Base-by-base conservation (phyloP, 2,329 filamentous ascomycete species). In the Fusarium guadeloupense region DNA sequence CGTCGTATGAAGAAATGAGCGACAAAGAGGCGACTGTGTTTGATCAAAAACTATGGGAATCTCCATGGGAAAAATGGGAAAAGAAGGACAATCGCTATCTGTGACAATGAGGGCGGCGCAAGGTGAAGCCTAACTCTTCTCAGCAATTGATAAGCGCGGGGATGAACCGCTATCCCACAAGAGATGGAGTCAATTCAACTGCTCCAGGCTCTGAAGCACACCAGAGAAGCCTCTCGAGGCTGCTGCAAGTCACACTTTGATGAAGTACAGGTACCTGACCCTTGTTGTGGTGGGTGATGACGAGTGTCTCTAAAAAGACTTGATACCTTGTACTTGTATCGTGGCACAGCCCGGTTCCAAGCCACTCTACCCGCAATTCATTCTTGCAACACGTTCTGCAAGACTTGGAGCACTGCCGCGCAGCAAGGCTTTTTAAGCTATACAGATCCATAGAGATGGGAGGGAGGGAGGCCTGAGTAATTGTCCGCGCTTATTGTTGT, bases 221-320 rank as follows among this genome's bases (percentile, higher is more conserved):
- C 51, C 44, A 37, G 45, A 19, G 43, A 41, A 54, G 14, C 28
- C 40, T 39, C 49, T 64, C 38, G 26, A 48, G 59, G 25, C 59
- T 56, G 17, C 45, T 41, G 47, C 45, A 48, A 69, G 63, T 69
- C 65, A 67, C 62, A 48, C 55, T 47, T 40, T 50, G 30, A 48
- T 31, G 34, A 70, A 52, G 71, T 73, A 73, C 67, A 57, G 66
- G 59, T 73, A 73, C 71, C 52, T 59, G 58, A 62, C 62, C 60
- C 56, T 59, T 58, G 59, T 67, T 57, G 53, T 64, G 57, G 63
- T 59, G 66, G 71, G 69, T 69, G 75, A 77, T 77, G 75, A 77
- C 75, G 75, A 77, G 75, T 33, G 57, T 44, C 61, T 45, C 45
- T 51, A 47, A 66, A 38, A 45, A 52, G 47, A 17, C 47, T n/a